These are phyloP conservation scores for Chlamydomonas eustigma DNA, from an alignment of 139 green algal species.

Conservation along the genomic window DNA sequence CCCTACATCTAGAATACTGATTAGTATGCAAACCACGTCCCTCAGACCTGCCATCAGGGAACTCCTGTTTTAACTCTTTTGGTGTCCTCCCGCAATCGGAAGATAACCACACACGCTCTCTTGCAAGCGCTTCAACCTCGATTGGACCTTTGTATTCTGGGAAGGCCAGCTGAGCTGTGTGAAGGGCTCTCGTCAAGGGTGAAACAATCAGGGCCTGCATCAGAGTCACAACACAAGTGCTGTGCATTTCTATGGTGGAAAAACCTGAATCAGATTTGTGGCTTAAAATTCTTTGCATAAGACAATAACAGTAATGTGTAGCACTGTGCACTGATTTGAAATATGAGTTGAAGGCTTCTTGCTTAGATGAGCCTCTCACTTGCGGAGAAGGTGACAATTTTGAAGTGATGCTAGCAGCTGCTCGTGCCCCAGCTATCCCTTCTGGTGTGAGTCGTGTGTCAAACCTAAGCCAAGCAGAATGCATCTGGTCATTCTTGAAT, in stretches of 20 bases:
- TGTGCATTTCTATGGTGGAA: not conserved
- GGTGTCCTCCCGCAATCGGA: conserved; percentile 44
- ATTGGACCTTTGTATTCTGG: conserved; percentile 18
- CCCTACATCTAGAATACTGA: too few species aligned
- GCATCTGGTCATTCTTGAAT: not conserved
- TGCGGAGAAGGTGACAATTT: not conserved
- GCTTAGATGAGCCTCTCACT: conserved; percentile 1
- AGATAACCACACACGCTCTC: conserved; percentile 56
- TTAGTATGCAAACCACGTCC: too few species aligned
- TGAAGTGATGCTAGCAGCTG: not conserved
- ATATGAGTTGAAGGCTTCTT: not conserved
- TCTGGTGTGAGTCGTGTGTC: conserved; percentile 2
- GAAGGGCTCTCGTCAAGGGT: conserved; percentile 52
- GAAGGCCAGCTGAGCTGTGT: conserved; percentile 56
- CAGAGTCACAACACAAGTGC: not conserved
- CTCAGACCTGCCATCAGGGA: conserved; percentile 18
- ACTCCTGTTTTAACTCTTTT: conserved; percentile 26
- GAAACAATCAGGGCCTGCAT: conserved; percentile 29
- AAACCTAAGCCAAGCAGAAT: not conserved
- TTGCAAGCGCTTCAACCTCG: conserved; percentile 39
- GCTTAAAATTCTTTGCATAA: not conserved
- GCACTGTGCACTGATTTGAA: not conserved
- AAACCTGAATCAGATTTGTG: not conserved
- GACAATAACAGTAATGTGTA: not conserved
- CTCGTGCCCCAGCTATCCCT: not conserved